Evolutionary conservation across 192 early-diverging fungal species (phyloP), one percentile per base, ranked within the genome.

Genomic region (Lobosporangium transversale): DNA sequence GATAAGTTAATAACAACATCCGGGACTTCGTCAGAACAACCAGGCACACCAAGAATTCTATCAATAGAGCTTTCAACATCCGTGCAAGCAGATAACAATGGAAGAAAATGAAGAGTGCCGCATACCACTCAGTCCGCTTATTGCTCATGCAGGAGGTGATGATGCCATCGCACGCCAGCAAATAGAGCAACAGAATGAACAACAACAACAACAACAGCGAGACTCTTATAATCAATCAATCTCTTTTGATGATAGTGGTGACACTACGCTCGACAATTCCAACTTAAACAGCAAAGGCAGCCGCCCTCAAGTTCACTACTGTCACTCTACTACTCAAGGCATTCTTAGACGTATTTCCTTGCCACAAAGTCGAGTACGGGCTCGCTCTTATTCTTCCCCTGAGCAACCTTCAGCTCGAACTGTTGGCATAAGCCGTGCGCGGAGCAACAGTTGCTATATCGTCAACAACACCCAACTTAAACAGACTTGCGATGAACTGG

Each of bases 141-240:
- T 49, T 60, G 20, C 27, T n/a, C 15, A 47, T 47, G 58, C 5
- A 10, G 0, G n/a, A 23, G 50, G 8, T 21, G 62, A 75, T 76
- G 73, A 76, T 67, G 73, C 73, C 73, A 76, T 76, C 51, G 21
- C 73, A 76, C 64, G 59, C 54, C 73, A 76, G 21, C 33, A 43
- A 58, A 10, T 30, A 17, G 1, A 37, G 24, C 4, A 30, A 20
- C 29, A 48, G 21, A 8, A 27, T 6, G 14, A n/a, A 15, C 43
- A 21, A 40, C 7, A 30, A 44, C 20, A 23, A 3, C 7, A 7
- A 42, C 65, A 57, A 5, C 21, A 27, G 7, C 8, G 51, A 47
- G 1, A 40, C 47, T 18, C 29, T 15, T 37, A 26, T 7, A 8
- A 21, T 11, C n/a, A 26, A 1, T 17, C n/a, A 14, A 58, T 3